phyloP scores from a whole-genome alignment of 257 asterid species.

The Parsonsia alboflavescens region DNA sequence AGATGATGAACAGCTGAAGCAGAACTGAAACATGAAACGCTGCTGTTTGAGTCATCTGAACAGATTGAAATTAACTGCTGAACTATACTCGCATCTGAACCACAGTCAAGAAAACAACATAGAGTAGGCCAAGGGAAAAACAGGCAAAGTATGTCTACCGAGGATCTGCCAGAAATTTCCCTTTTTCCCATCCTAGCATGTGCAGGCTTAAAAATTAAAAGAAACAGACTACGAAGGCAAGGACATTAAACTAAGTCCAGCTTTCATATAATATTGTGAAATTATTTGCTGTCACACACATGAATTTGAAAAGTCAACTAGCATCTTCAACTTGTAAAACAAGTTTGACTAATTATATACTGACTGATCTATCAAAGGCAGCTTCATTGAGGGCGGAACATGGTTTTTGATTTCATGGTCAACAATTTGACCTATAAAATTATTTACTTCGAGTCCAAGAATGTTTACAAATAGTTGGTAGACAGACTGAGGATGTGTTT shows the following conservation, averaged over 20 bases:
- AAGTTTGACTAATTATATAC: neutral
- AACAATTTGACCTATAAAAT: no score
- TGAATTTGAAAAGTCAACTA: neutral
- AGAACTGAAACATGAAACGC: neutral
- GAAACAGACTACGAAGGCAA: neutral
- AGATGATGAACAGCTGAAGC: slow-evolving; percentile 4
- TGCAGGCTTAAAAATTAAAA: neutral
- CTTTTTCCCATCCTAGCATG: neutral
- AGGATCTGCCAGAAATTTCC: neutral
- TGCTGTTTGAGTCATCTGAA: slow-evolving; percentile 9
- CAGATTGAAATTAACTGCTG: neutral
- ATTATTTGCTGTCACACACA: neutral
- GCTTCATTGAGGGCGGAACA: neutral
- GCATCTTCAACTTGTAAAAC: neutral
- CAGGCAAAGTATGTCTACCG: neutral
- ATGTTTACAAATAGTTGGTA: no score
- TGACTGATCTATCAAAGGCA: neutral
- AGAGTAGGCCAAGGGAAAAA: neutral
- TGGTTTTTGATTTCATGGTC: neutral
- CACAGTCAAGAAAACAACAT: neutral
- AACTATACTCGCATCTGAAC: neutral
- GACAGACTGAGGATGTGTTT: no score
- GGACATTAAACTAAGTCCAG: neutral
- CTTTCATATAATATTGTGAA: neutral
- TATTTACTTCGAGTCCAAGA: no score